These are phyloP conservation scores for Omphalea diandra DNA, from an alignment of 441 rosid species.

Conservation along the genomic window DNA sequence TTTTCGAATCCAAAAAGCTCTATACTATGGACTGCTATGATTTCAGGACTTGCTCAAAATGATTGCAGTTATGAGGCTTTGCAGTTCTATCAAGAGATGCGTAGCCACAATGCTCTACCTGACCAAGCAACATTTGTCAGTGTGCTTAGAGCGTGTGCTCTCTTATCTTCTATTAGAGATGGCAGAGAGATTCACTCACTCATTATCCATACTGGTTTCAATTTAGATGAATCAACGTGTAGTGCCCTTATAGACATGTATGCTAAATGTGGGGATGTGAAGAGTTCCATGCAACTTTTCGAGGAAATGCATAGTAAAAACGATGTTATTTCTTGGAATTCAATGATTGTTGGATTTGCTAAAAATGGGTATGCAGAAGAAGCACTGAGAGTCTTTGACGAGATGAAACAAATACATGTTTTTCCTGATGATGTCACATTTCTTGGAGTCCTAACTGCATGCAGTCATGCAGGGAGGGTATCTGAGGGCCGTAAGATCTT, in stretches of 20 bases:
- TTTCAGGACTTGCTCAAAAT: constrained; percentile 73
- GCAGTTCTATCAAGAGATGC: constrained; percentile 65
- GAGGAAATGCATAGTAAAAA: constrained; percentile 50
- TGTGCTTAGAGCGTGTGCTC: constrained; percentile 73
- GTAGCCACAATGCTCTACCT: constrained; percentile 44
- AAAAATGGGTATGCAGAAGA: constrained; percentile 85
- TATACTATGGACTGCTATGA: constrained; percentile 77
- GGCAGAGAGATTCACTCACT: constrained; percentile 72
- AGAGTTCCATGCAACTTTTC: constrained; percentile 61
- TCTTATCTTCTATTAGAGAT: constrained; percentile 56
- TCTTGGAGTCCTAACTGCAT: constrained; percentile 90
- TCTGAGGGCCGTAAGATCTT: constrained; percentile 61
- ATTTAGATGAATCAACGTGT: constrained; percentile 64
- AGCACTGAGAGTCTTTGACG: constrained; percentile 54
- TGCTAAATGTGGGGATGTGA: constrained; percentile 86
- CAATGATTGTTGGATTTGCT: constrained; percentile 86
- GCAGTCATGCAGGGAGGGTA: constrained; percentile 90
- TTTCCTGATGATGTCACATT: constrained; percentile 82
- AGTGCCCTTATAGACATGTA: constrained; percentile 91
- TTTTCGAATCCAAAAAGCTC: constrained; percentile 62
- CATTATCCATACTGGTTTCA: constrained; percentile 61
- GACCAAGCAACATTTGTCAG: constrained; percentile 95
- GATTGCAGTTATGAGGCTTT: constrained; percentile 69
- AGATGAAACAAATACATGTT: constrained; percentile 57
- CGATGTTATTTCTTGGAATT: constrained; percentile 79